Percentiles rank a stretch among this genome's conserved stretches.
These are phyloP conservation scores for Aspergillus olivimuriae DNA, from an alignment of 495 filamentous ascomycete species.

Conservation along the genomic window DNA sequence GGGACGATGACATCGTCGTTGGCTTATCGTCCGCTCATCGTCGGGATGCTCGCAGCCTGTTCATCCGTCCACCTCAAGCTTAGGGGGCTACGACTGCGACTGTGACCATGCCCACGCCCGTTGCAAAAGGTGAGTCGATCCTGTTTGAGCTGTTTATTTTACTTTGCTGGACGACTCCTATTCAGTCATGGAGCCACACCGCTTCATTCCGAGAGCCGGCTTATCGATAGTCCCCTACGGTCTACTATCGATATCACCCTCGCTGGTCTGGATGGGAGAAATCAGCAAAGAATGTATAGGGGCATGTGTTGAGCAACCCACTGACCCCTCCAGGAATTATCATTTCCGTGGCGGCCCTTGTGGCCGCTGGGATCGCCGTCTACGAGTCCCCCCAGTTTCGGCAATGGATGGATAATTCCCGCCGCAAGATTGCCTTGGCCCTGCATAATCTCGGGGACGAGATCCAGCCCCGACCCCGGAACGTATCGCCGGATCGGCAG, in stretches of 20 bases:
- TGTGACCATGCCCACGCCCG: constrained; percentile 41
- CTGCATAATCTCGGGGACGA: constrained; percentile 73
- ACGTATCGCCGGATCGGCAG: constrained; percentile 18
- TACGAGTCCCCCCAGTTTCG: constrained; percentile 81
- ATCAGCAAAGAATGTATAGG: too few relatives aligned
- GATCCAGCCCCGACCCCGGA: constrained; percentile 48
- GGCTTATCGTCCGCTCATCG: too few relatives aligned
- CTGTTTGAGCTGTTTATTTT: too few relatives aligned
- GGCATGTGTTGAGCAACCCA: not conserved
- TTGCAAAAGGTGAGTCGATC: constrained; percentile 51
- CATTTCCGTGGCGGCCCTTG: constrained; percentile 65
- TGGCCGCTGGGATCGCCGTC: constrained; percentile 75
- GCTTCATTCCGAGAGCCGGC: too few relatives aligned
- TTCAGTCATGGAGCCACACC: constrained; percentile 3
- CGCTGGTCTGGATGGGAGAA: too few relatives aligned
- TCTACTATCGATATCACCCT: too few relatives aligned
- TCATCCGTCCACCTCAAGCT: too few relatives aligned
- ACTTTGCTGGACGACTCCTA: not conserved
- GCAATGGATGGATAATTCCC: constrained; percentile 66
- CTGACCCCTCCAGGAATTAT: constrained; percentile 57
- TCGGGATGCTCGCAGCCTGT: too few relatives aligned
- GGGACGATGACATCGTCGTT: too few relatives aligned
- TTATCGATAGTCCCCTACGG: too few relatives aligned
- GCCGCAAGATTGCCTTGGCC: constrained; percentile 71
- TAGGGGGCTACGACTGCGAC: constrained; percentile 1